Evolutionary conservation across 371 early-diverging fungal species (phyloP).

Genomic region (Mucor sp.): DNA sequence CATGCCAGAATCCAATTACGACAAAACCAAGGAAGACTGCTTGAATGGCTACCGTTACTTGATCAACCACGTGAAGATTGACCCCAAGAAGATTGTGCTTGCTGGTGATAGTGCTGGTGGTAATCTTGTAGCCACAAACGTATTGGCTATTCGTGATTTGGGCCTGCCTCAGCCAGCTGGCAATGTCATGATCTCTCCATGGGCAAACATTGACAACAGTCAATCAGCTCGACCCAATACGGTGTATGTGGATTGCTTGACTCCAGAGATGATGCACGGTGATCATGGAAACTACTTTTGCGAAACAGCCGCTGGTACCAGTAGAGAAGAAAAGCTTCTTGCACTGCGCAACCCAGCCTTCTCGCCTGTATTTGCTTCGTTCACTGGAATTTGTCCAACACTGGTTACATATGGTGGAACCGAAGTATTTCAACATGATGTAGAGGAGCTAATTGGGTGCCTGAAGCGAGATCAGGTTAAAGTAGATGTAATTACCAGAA

Average conservation of each 20-base stretch:
- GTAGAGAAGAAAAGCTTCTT: conserved; percentile 5
- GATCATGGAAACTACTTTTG: background rate
- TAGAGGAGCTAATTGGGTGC: conserved; percentile 18
- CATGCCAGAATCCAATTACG: conserved; percentile 19
- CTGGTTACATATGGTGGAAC: conserved; percentile 30
- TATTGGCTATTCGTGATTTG: conserved; percentile 21
- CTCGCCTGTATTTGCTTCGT: conserved; percentile 26
- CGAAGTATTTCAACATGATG: conserved; percentile 36
- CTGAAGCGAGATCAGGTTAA: conserved; percentile 27
- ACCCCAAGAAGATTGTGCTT: conserved; percentile 31
- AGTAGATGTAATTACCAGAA: conserved; percentile 28
- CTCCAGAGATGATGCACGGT: background rate
- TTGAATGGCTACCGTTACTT: conserved; percentile 32
- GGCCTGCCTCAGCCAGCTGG: conserved; percentile 9
- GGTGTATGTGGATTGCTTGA: conserved; percentile 8
- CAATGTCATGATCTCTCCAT: conserved; percentile 40
- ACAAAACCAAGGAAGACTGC: conserved; percentile 21
- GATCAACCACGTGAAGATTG: conserved; percentile 28
- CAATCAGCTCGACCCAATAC: background rate
- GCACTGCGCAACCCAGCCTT: conserved; percentile 21
- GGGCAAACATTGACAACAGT: conserved; percentile 27
- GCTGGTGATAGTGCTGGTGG: conserved; percentile 48
- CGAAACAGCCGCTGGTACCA: background rate
- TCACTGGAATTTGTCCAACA: conserved; percentile 29
- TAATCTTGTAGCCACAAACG: conserved; percentile 25